Evolutionary conservation across 345 rosid genomes (phyloP), one percentile per base, ranked within the genome.

Genomic region (Camelina neglecta): DNA sequence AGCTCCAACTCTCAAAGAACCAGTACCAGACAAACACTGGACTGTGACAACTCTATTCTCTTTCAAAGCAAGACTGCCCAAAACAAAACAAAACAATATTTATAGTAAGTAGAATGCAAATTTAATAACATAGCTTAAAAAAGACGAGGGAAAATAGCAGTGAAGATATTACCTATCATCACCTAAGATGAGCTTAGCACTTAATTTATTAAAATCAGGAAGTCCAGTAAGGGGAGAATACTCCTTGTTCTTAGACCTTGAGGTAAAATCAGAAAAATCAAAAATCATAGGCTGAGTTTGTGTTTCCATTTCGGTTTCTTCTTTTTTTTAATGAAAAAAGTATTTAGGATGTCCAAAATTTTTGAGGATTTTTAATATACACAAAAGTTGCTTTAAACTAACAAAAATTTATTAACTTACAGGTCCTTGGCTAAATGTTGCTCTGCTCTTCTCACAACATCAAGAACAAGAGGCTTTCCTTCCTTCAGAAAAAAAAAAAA

Each of bases 21-120:
- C 98, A 67, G 98, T 93, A 45, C 98, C 96, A 68, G 98, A 93
- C 83, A 93, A 84, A 80, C 94, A 85, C 60, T 91, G 97, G 65
- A 88, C 86, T 24, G 96, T 89, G 24, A 89, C 77, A 73, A 89
- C 87, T 81, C 97, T 85, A 57, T 83, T 85, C 80, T 85, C 91
- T 59, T 58, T 72, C 53, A 89, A 69, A 6, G 93, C 91, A 61
- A 80, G 89, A 84, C 98, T 93, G 75, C 64, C 67, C 66, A 29
- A 29, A 4, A 64, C 72, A 65, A 41, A 7, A 65, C 8, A 24
- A 58, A 48, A 38, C 11, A 38, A 2, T 1, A 9, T 3, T 3
- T 15, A 1, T 56, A 7, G 29, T 5, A 13, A 33, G 9, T 21
- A 21, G 5, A 59, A 33, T 59, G 36, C 18, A 11, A 33, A 69